Evolutionary conservation across 495 filamentous ascomycete species (phyloP), one percentile per base, ranked within the genome.

Genomic region (Penicillium daleae): DNA sequence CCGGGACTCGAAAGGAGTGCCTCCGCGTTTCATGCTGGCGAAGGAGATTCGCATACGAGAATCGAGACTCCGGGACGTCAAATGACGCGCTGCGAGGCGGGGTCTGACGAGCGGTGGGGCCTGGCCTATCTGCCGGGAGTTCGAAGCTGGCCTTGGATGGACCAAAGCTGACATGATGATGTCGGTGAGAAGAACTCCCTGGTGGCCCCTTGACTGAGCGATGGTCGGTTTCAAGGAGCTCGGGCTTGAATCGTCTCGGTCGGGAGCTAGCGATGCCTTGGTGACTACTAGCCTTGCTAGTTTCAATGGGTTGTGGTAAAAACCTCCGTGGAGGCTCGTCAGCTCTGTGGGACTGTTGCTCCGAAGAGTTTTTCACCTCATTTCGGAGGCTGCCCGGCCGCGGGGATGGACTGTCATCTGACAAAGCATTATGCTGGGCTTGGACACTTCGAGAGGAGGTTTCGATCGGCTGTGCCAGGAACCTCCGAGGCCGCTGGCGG

Each of bases 391-490:
- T 22, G 65, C 51, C 61, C 15, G 15, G n/a, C 42, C 50, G 29
- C 8, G 2, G 3, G 55, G 49, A 32, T 52, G 5, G 24, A 29
- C 29, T 13, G 13, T 52, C 49, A 15, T 52, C 49, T 32, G 24
- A n/a, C 29, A 7, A n/a, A n/a, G n/a, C n/a, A 46, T 42, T 35
- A 19, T 61, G 59, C 21, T 77, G 81, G 13, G 76, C 80, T 62
- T 80, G 79, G 64, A 83, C 83, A 13, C 81, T 82, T 56, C 86
- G 79, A 19, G 85, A 81, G 9, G 84, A 81, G n/a, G 86, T 90
- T 71, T 91, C 89, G 50, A 90, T 83, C 6, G 89, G 82, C 66
- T 92, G 83, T 2, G 87, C 86, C 7, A 83, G 76, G 64, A 91
- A 74, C 50, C 56, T 68, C 29, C 70, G 64, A 24, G 67, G 62